A percentile compares a stretch with the other conserved stretches of the same genome.
Evolutionary conservation across 208 protist species (phyloP).

Genomic region (Leishmania major): DNA sequence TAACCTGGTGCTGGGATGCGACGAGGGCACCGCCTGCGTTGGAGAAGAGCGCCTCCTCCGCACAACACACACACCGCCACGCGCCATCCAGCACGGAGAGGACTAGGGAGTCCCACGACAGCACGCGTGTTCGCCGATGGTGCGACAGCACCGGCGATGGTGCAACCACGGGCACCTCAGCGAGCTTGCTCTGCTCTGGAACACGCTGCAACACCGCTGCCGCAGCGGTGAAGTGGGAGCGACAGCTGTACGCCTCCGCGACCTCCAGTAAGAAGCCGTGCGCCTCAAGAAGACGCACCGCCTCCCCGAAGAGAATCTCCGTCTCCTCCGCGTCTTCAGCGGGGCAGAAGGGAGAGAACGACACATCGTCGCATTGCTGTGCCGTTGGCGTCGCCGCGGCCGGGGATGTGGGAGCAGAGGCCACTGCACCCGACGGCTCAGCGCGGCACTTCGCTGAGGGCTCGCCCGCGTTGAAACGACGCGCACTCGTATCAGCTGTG

Average conservation of each 20-base stretch:
- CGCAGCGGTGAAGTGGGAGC: constrained; percentile 16
- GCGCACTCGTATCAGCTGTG: not conserved
- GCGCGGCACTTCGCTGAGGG: not conserved
- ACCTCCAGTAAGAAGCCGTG: constrained; percentile 20
- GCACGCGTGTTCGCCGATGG: constrained; percentile 1
- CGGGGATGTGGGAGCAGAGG: not conserved
- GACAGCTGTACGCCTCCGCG: constrained; percentile 28
- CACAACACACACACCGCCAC: constrained; percentile 6
- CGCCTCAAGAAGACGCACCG: constrained; percentile 23
- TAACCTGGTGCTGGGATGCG: not conserved
- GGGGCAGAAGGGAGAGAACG: not conserved
- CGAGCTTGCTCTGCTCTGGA: constrained; percentile 1
- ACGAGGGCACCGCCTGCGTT: not conserved
- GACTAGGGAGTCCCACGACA: constrained; percentile 26
- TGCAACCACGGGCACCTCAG: constrained; percentile 12
- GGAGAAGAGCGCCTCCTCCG: constrained; percentile 25
- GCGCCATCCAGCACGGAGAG: constrained; percentile 32
- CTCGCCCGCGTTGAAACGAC: not conserved
- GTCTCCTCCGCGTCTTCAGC: constrained; percentile 7
- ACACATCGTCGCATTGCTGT: not conserved
- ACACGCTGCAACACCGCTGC: constrained; percentile 13
- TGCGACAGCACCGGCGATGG: not conserved
- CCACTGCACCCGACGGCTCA: not conserved
- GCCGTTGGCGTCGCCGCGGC: not conserved
- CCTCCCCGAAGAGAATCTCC: constrained; percentile 16